Percentiles rank a stretch among this genome's conserved stretches.
phyloP scores from a whole-genome alignment of 2,329 filamentous ascomycete species.

The Ceratocystis variospora region DNA sequence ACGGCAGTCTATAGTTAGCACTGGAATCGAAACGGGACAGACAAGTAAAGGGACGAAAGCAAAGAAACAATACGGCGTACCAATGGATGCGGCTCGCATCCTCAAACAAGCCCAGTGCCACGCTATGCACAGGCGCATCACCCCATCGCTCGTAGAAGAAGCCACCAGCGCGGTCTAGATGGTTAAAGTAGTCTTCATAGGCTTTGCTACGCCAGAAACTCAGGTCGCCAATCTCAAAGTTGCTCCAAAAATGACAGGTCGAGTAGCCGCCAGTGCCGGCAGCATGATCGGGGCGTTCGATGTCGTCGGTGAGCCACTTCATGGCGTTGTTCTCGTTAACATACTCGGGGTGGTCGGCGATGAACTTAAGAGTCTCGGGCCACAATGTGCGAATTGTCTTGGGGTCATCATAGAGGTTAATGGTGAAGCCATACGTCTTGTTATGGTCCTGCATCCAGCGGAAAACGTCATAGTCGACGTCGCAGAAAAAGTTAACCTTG shows the following conservation, averaged over 20 bases:
- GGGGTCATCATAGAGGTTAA: slow-evolving; percentile 88
- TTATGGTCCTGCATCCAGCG: slow-evolving; percentile 96
- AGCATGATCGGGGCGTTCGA: slow-evolving; percentile 65
- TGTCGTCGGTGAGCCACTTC: slow-evolving; percentile 70
- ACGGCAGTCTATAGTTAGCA: slow-evolving; percentile 17
- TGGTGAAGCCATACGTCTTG: slow-evolving; percentile 97
- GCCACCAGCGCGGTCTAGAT: slow-evolving; percentile 81
- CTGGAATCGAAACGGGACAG: neutral
- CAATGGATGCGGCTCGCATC: slow-evolving; percentile 85
- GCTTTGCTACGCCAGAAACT: slow-evolving; percentile 78
- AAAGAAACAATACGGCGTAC: slow-evolving; percentile 37
- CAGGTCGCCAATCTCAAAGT: slow-evolving; percentile 93
- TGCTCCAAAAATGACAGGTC: slow-evolving; percentile 98
- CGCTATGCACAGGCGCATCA: slow-evolving; percentile 91
- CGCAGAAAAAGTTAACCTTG: slow-evolving; percentile 98
- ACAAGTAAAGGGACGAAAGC: neutral
- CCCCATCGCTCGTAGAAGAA: slow-evolving; percentile 99
- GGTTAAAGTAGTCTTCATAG: slow-evolving; percentile 93
- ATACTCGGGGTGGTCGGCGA: slow-evolving; percentile 70
- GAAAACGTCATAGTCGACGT: slow-evolving; percentile 97
- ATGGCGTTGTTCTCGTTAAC: slow-evolving; percentile 73
- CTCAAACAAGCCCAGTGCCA: slow-evolving; percentile 83
- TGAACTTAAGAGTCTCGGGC: slow-evolving; percentile 90
- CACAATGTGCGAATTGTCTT: slow-evolving; percentile 75
- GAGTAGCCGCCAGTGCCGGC: slow-evolving; percentile 79